Base-by-base conservation (phyloP, 768 basidiomycete genomes). In the Hypholoma fasciculare region DNA sequence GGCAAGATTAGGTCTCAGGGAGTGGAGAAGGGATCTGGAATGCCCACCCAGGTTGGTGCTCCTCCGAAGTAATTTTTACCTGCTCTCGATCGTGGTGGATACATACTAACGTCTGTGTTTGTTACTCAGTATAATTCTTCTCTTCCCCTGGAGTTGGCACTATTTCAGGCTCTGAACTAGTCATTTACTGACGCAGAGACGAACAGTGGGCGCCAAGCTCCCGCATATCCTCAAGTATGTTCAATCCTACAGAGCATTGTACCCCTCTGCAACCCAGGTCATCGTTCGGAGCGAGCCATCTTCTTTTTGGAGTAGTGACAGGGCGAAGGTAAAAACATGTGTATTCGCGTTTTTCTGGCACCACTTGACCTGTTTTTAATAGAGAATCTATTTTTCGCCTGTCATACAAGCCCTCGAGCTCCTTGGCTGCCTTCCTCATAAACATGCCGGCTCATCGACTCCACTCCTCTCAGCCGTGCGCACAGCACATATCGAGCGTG, bases 81-180 rank as follows among this genome's bases (percentile, higher is more conserved):
- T 12, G 17, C 27, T 36, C 49, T 38, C 34, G n/a, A 12, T 49
- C 9, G 17, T 19, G 20, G 39, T 17, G 39, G 14, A 40, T 40
- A 13, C 34, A 11, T 52, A 13, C 43, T 49, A 26, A 51, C 49
- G 5, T 40, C 8, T 47, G 14, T 48, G 30, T 34, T 5, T 9
- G 30, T 8, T 17, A 1, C 56, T 1, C 30, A 80, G 79, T 2
- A 56, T 80, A 13, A 75, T 80, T 44, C 52, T 82, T 12, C 67
- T 78, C 27, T 80, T 79, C 61, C 75, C 78, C 59, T 80, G 80
- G 80, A 77, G 79, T 81, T 40, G 36, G 78, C 74, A n/a, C 23
- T 55, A 7, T 12, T 53, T 30, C 17, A 1, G 19, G 26, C 34
- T 11, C 37, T 5, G n/a, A 17, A 54, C 9, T 11, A 23, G 16